phyloP scores from a whole-genome alignment of 73 alveolate genomes.

The Paramecium octaurelia region DNA sequence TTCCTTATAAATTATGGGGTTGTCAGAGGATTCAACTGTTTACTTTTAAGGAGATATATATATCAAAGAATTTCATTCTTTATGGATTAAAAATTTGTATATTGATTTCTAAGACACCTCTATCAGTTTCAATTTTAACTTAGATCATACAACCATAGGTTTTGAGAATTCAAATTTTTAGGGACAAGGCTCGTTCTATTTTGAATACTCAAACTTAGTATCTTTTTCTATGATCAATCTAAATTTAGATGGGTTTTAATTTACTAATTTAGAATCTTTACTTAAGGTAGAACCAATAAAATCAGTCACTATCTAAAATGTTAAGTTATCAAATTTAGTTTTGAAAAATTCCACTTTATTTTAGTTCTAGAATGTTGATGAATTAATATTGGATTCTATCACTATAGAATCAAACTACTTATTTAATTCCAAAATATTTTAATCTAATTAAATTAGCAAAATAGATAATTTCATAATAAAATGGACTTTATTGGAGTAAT shows the following conservation, averaged over 20 bases:
- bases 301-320: neutral
- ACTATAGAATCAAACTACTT: neutral
- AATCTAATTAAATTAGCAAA: neutral
- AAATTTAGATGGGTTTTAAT: neutral
- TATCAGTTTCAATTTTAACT: neutral
- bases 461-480: neutral
- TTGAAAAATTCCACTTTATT: neutral
- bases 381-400: neutral
- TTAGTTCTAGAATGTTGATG: neutral
- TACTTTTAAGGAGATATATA: neutral
- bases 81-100: neutral
- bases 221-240: neutral
- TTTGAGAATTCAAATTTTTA: neutral
- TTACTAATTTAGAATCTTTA: neutral
- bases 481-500: neutral
- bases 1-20: neutral
- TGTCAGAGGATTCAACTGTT: neutral
- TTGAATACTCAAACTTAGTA: neutral
- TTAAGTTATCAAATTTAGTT: neutral
- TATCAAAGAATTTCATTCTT: neutral
- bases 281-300: neutral
- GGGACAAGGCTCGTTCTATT: neutral
- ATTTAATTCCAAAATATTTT: neutral
- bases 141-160: neutral
- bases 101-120: neutral